These are phyloP conservation scores for Prunus armeniaca DNA, from an alignment of 306 rosid species.

Conservation along the genomic window DNA sequence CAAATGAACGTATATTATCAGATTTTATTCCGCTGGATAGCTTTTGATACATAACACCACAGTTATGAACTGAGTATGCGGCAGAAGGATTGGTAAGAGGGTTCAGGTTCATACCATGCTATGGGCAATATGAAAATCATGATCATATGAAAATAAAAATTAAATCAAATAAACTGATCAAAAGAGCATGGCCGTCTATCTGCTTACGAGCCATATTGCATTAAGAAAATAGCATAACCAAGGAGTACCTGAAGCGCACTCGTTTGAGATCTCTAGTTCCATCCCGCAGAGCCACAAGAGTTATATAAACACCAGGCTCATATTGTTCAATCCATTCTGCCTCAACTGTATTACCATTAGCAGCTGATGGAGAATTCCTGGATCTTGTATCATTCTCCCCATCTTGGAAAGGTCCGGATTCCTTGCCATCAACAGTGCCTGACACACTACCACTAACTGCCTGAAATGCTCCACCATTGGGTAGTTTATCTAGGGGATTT, in stretches of 20 bases:
- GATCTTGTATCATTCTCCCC: slow-evolving; percentile 50
- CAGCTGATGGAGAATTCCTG: slow-evolving; percentile 36
- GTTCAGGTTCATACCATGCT: background rate
- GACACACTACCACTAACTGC: slow-evolving; percentile 43
- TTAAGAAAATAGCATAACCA: slow-evolving; percentile 3
- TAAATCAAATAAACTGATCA: background rate
- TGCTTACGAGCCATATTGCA: background rate
- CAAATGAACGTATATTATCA: slow-evolving; percentile 26
- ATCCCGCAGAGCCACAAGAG: slow-evolving; percentile 82
- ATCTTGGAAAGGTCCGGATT: slow-evolving; percentile 57
- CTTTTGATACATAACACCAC: background rate
- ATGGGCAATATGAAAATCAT: background rate
- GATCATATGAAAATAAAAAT: too few relatives aligned
- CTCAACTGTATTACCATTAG: slow-evolving; percentile 57
- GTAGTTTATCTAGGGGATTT: slow-evolving; percentile 37
- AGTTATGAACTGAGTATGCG: background rate
- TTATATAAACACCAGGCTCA: slow-evolving; percentile 96
- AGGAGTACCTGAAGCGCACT: slow-evolving; percentile 88
- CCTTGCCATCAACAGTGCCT: slow-evolving; percentile 54
- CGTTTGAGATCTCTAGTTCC: slow-evolving; percentile 93
- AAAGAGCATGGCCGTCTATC: background rate
- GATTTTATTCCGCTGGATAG: background rate
- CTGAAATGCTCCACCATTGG: slow-evolving; percentile 48
- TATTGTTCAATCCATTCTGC: slow-evolving; percentile 98
- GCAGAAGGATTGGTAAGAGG: background rate